Conservation (phyloP, 2,329 filamentous ascomycete genomes). For the Alternaria alternata region DNA sequence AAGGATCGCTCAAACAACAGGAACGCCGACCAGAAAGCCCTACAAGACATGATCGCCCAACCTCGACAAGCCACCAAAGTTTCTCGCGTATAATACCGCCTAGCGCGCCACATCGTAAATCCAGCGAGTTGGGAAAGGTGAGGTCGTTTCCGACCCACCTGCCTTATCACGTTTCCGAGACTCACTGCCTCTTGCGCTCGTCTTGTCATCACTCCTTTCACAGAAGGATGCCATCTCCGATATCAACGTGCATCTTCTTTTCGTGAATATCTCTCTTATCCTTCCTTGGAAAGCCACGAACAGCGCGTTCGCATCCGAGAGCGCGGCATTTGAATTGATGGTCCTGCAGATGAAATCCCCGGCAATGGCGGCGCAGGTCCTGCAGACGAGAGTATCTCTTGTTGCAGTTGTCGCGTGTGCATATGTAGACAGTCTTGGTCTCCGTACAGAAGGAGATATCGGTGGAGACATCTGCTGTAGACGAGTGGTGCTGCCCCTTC, state of each 20-base stretch:
- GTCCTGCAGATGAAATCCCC: background rate
- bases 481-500: too few relatives aligned
- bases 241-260: background rate
- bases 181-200: rapidly evolving
- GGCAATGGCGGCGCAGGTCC: background rate
- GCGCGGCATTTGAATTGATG: background rate
- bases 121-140: background rate
- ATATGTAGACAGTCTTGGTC: background rate
- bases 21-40: background rate
- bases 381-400: background rate
- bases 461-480: too few relatives aligned
- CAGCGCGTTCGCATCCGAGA: background rate
- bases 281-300: background rate
- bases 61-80: background rate
- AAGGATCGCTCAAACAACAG: background rate
- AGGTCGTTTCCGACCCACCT: background rate
- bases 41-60: background rate
- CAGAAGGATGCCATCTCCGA: background rate
- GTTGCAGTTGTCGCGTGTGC: background rate
- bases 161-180: too few relatives aligned
- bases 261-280: background rate
- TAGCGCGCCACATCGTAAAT: background rate
- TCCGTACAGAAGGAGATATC: background rate
- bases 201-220: background rate
- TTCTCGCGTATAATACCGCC: background rate